Evolutionary conservation across 2,329 filamentous ascomycete species (phyloP).

Genomic region (Epichloe uncinata): DNA sequence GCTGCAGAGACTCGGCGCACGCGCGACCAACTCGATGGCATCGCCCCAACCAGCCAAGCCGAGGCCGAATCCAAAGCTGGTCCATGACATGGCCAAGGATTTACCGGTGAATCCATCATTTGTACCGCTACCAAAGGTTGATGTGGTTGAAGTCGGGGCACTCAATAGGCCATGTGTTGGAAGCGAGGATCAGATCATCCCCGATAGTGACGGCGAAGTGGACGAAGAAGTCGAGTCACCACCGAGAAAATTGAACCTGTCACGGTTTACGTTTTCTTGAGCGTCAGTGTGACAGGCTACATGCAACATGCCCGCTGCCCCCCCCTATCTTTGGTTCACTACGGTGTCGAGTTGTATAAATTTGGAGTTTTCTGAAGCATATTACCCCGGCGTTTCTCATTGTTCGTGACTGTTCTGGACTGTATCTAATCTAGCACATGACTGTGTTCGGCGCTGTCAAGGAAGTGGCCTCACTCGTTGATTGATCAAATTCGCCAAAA

Average conservation of each 20-base stretch:
- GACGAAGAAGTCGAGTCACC: conserved; percentile 23
- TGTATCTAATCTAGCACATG: neutral
- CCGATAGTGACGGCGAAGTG: conserved; percentile 37
- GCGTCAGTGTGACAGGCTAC: neutral
- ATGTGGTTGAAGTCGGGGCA: conserved; percentile 38
- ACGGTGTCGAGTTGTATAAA: neutral
- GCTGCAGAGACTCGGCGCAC: conserved; percentile 38
- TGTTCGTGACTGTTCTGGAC: neutral
- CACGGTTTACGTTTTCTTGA: conserved; percentile 31
- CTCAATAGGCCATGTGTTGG: conserved; percentile 31
- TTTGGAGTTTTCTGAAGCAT: conserved; percentile 1
- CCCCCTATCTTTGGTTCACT: neutral
- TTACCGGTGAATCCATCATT: conserved; percentile 39
- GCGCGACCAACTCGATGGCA: conserved; percentile 21
- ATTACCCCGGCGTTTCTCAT: conserved; percentile 6
- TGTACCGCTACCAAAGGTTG: conserved; percentile 40
- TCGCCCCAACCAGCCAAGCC: conserved; percentile 19
- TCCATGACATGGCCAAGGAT: conserved; percentile 17
- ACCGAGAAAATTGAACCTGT: conserved; percentile 30
- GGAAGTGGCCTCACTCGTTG: neutral
- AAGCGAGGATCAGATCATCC: conserved; percentile 44
- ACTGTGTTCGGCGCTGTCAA: neutral
- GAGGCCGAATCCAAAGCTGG: conserved; percentile 12
- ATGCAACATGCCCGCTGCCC: neutral
- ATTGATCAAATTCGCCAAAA: neutral